Conservation (phyloP, 176 grass and related monocot species). For the Musa itinerans region DNA sequence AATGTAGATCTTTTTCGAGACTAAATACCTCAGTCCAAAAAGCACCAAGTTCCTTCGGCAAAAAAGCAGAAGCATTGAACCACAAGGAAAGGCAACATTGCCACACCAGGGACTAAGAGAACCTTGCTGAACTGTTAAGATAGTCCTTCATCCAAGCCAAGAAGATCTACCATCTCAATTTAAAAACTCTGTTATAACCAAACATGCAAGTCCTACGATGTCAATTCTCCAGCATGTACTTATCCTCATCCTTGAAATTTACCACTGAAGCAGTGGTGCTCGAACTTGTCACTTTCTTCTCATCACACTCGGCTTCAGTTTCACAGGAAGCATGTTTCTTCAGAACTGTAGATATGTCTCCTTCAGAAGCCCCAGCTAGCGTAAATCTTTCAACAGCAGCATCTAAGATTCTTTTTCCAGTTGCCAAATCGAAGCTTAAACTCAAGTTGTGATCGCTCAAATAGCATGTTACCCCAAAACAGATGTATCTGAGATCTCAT, state of each 20-base stretch:
- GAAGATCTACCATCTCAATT: not conserved
- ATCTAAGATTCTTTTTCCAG: constrained; percentile 93
- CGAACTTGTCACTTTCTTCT: constrained; percentile 39
- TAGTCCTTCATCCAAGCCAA: not conserved
- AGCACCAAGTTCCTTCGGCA: constrained; percentile 10
- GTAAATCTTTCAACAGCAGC: constrained; percentile 76
- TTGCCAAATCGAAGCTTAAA: constrained; percentile 67
- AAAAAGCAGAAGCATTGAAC: not conserved
- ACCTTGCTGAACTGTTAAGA: not conserved
- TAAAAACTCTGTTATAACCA: not conserved
- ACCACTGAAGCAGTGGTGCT: constrained; percentile 26
- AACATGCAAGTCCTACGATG: not conserved
- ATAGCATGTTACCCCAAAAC: constrained; percentile 99
- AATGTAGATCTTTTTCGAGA: not conserved
- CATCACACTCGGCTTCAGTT: constrained; percentile 39
- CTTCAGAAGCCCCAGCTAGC: constrained; percentile 86
- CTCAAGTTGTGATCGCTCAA: constrained; percentile 93
- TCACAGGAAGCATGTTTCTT: constrained; percentile 84
- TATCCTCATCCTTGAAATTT: constrained; percentile 43
- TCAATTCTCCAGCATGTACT: constrained; percentile 53
- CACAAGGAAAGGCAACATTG: not conserved
- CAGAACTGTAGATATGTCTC: constrained; percentile 70
- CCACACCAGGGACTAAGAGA: constrained; percentile 5
- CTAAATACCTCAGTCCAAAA: constrained; percentile 15
- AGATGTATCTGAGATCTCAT: constrained; percentile 98